phyloP scores from a whole-genome alignment of 768 basidiomycete genomes.

The Psilocybe sp. region DNA sequence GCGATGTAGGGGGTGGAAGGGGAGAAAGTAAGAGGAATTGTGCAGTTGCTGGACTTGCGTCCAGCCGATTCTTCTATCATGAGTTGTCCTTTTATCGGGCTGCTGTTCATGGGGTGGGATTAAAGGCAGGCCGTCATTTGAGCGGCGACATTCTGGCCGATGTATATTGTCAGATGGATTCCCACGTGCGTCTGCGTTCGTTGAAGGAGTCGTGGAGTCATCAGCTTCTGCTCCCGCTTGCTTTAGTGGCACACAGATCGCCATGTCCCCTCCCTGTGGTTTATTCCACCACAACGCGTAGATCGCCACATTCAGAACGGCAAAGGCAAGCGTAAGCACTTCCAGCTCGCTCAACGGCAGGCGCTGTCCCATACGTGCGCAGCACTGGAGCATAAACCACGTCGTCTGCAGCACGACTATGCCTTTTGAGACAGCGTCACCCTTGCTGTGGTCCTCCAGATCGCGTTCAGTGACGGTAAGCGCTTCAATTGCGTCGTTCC shows the following conservation, averaged over 20 bases:
- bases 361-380: slow-evolving; percentile 18
- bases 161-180: too few species aligned
- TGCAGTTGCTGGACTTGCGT: too few species aligned
- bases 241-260: neutral
- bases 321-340: slow-evolving; percentile 31
- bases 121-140: too few species aligned
- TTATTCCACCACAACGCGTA: slow-evolving; percentile 38
- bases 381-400: slow-evolving; percentile 32
- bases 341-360: slow-evolving; percentile 33
- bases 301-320: slow-evolving; percentile 24
- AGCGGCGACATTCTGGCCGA: too few species aligned
- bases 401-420: slow-evolving; percentile 28
- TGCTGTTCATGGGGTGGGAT: too few species aligned
- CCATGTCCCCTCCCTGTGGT: slow-evolving; percentile 27
- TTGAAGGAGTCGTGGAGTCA: neutral
- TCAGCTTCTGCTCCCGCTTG: too few species aligned
- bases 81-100: too few species aligned
- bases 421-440: slow-evolving; percentile 29
- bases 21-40: too few species aligned
- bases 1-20: too few species aligned
- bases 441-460: slow-evolving; percentile 28
- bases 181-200: too few species aligned
- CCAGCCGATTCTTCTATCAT: too few species aligned
- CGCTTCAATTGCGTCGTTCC: slow-evolving; percentile 11
- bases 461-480: slow-evolving; percentile 17